These are phyloP conservation scores for Sindora glabra DNA, from an alignment of 306 rosid species.

Conservation along the genomic window DNA sequence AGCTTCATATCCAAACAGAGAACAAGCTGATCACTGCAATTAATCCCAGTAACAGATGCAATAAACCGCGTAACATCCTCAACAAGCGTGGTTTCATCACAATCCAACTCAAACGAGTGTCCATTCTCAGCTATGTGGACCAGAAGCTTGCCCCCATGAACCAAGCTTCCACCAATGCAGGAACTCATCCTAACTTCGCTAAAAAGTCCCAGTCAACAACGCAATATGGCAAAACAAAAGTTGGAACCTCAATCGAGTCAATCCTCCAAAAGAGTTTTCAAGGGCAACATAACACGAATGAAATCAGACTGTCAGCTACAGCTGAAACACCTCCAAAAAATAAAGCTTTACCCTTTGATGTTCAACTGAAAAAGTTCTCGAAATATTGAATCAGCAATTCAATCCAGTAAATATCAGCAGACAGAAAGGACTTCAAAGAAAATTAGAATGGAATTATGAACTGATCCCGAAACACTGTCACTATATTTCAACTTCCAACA, in stretches of 20 bases:
- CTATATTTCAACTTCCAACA: slow-evolving; percentile 11
- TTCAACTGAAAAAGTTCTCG: slow-evolving; percentile 15
- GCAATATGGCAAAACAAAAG: too few species aligned
- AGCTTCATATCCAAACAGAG: slow-evolving; percentile 75
- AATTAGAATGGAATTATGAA: slow-evolving; percentile 16
- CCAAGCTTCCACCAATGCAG: slow-evolving; percentile 34
- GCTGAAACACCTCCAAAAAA: slow-evolving; percentile 25
- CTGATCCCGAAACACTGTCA: slow-evolving; percentile 5
- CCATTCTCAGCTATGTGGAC: slow-evolving; percentile 95
- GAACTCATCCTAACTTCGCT: slow-evolving; percentile 65
- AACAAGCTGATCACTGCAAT: slow-evolving; percentile 66
- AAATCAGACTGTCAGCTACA: slow-evolving; percentile 17
- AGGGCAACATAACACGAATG: too few species aligned
- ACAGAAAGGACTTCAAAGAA: background rate
- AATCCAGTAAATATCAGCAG: slow-evolving; percentile 10
- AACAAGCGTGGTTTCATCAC: slow-evolving; percentile 58
- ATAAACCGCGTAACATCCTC: slow-evolving; percentile 65
- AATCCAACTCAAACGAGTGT: slow-evolving; percentile 60
- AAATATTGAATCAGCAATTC: slow-evolving; percentile 11
- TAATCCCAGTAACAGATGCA: slow-evolving; percentile 46
- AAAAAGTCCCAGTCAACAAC: slow-evolving; percentile 18
- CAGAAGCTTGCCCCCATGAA: slow-evolving; percentile 52
- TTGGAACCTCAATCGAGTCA: too few species aligned
- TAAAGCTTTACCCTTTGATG: slow-evolving; percentile 1
- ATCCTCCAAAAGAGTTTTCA: too few species aligned